phyloP scores from a whole-genome alignment of 1,284 basidiomycete genomes.

The Trichosporon faecale region DNA sequence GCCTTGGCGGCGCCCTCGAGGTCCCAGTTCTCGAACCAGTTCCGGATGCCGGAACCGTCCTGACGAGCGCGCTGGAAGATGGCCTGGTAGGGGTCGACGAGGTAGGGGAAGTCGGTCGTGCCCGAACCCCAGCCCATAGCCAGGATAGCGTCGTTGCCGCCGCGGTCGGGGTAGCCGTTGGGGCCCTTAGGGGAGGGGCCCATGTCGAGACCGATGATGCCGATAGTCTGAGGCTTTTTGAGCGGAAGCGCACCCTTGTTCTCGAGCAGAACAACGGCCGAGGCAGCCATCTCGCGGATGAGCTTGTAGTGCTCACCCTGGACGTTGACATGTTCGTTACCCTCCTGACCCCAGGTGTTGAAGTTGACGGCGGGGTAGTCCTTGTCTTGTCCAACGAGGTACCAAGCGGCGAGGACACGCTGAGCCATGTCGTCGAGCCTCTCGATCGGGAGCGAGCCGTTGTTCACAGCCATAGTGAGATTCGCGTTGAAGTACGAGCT shows the following conservation, averaged over 20 bases:
- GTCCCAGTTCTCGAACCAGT: constrained; percentile 65
- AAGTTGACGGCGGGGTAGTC: constrained; percentile 27
- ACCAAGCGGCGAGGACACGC: constrained; percentile 36
- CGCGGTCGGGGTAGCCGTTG: constrained; percentile 65
- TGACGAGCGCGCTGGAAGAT: constrained; percentile 60
- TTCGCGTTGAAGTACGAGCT: constrained; percentile 24
- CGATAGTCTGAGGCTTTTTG: constrained; percentile 56
- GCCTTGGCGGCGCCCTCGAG: constrained; percentile 56
- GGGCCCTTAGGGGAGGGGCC: constrained; percentile 67
- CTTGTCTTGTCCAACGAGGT: constrained; percentile 36
- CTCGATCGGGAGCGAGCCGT: constrained; percentile 29
- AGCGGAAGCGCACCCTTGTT: constrained; percentile 64
- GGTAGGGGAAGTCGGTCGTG: constrained; percentile 55
- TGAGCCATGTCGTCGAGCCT: constrained; percentile 41
- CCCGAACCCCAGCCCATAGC: constrained; percentile 83
- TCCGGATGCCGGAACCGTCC: constrained; percentile 58
- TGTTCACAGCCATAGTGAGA: constrained; percentile 29
- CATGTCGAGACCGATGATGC: constrained; percentile 66
- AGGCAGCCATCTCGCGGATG: constrained; percentile 29
- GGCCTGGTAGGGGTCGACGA: constrained; percentile 62
- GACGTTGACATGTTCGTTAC: constrained; percentile 64
- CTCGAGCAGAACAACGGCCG: constrained; percentile 67
- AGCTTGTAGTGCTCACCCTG: constrained; percentile 65
- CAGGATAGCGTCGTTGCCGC: constrained; percentile 59
- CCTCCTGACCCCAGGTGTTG: constrained; percentile 21